Conservation (phyloP, 768 basidiomycete species). For the Agrocybe praecox region DNA sequence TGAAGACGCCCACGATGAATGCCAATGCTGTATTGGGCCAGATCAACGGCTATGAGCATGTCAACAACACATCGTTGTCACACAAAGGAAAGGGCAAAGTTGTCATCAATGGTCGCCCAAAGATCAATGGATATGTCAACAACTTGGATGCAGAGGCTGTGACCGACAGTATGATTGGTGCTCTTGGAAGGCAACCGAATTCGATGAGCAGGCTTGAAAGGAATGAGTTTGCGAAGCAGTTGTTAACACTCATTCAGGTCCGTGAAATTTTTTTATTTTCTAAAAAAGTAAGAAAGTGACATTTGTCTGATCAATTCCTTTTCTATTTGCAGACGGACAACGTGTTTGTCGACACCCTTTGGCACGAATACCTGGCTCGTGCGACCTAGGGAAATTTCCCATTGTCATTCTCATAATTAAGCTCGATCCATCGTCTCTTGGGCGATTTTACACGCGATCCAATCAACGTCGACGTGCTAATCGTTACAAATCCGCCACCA, state of each 20-base stretch:
- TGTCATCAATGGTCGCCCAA: conserved; percentile 22
- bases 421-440: not conserved
- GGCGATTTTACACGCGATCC: not conserved
- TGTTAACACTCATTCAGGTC: conserved; percentile 65
- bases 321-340: conserved; percentile 55
- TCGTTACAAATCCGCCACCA: conserved; percentile 6
- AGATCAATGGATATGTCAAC: conserved; percentile 21
- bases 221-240: conserved; percentile 61
- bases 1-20: conserved; percentile 31
- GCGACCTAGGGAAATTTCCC: conserved; percentile 13
- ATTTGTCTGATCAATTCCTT: not conserved
- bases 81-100: conserved; percentile 20
- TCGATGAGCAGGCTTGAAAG: conserved; percentile 37
- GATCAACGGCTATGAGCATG: conserved; percentile 13
- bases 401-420: not conserved
- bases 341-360: conserved; percentile 64
- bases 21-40: conserved; percentile 19
- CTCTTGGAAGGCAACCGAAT: conserved; percentile 22
- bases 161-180: conserved; percentile 29
- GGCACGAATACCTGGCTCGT: conserved; percentile 48
- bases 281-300: conserved; percentile 6
- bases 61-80: not conserved
- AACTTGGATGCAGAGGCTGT: conserved; percentile 26
- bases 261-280: conserved; percentile 22
- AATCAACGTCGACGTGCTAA: conserved; percentile 4